Evolutionary conservation across 2,329 filamentous ascomycete genomes (phyloP).

Genomic region (Colletotrichum sp.): DNA sequence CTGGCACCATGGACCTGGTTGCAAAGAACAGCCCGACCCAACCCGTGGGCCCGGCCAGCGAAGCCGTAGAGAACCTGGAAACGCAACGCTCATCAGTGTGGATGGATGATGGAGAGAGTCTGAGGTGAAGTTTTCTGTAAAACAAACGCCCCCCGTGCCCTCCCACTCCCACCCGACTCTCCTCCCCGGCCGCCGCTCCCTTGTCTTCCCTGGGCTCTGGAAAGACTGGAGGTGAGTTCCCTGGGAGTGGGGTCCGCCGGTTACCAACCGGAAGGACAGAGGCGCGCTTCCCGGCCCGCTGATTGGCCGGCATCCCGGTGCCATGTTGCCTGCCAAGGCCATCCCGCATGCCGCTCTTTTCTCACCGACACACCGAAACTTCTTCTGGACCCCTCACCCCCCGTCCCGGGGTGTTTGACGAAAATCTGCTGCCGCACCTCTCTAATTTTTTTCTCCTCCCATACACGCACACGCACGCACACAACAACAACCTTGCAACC

Average conservation of each 20-base stretch:
- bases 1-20: background rate
- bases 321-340: slow-evolving; percentile 13
- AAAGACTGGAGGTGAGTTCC: background rate
- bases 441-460: background rate
- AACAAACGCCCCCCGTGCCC: background rate
- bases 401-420: background rate
- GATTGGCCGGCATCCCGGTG: slow-evolving; percentile 9
- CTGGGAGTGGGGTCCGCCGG: background rate
- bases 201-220: background rate
- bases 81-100: background rate
- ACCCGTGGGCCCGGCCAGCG: background rate
- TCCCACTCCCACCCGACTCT: background rate
- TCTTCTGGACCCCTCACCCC: background rate
- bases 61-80: background rate
- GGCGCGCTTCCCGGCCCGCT: background rate
- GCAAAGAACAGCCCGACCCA: background rate
- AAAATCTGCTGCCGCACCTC: slow-evolving; percentile 11
- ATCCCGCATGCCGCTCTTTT: slow-evolving; percentile 18
- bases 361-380: slow-evolving; percentile 23
- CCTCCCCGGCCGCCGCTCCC: background rate
- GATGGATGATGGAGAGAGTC: background rate
- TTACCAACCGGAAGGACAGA: slow-evolving; percentile 21
- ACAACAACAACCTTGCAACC: background rate
- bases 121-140: background rate
- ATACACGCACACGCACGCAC: background rate